Base-by-base conservation (phyloP, 176 grass and related monocot species). In the Eleusine coracana region DNA sequence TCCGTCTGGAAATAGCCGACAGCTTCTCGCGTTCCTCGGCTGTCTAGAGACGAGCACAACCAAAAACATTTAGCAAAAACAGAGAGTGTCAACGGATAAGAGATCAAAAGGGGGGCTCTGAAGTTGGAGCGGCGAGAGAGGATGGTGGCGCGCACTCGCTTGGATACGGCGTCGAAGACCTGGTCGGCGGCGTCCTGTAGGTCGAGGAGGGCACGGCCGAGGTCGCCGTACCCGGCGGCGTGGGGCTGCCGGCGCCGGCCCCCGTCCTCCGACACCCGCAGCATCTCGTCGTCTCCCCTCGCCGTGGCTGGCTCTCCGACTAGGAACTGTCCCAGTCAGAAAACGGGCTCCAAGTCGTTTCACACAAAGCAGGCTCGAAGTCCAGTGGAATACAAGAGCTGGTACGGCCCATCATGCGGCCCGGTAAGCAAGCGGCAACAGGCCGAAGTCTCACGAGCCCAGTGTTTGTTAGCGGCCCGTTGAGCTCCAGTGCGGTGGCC, bases 211-310 rank as follows among this genome's bases (percentile, higher is more conserved):
- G 91, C 80, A 7, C 83, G 77, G 28, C 90, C 91, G 55, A 97
- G 88, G 46, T 87, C 80, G 56, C 86, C 52, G 86, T 93, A 97
- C 77, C 90, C 86, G 52, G 77, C 77, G 68, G 78, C 86, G 74
- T 83, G 86, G 41, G 83, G 50, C 84, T 91, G 65, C 73, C 80
- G 48, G 77, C 62, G 82, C 84, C 78, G 73, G 18, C 86, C 79
- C 81, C 74, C 92, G 83, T 82, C 91, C 86, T 89, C 90, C 48
- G 94, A 92, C 83, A 96, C 91, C 76, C 86, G 83, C 25, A 93
- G 81, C 94, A 97, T 93, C 61, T 72, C 34, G 10, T 7, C 29
- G 5, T 17, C 31, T 7, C 3, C 17, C 5, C 65, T 23, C 2
- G 28, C 38, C 10, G 31, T 10, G 1, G 3, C 45, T 63, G 1